Evolutionary conservation across 306 rosid species (phyloP).

Genomic region (Oxytropis ochrocephala): DNA sequence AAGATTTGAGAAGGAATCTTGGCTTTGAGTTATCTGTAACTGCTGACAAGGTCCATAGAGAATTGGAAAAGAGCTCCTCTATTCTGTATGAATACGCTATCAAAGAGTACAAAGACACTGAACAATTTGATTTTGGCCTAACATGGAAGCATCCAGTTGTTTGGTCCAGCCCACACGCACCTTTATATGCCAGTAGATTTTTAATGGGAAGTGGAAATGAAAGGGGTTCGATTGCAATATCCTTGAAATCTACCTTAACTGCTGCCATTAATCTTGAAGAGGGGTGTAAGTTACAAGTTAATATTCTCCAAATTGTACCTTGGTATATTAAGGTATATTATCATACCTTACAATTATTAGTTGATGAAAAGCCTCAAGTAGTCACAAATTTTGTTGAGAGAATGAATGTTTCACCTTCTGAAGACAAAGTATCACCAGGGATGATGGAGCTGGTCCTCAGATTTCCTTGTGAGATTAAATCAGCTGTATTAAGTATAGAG

Average conservation of each 20-base stretch:
- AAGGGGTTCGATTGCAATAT: constrained; percentile 91
- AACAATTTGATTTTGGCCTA: constrained; percentile 72
- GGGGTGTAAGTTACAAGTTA: constrained; percentile 61
- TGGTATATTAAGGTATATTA: constrained; percentile 93
- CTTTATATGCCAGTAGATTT: constrained; percentile 78
- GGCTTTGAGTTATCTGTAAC: constrained; percentile 67
- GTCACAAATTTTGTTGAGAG: constrained; percentile 55
- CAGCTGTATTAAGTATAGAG: constrained; percentile 64
- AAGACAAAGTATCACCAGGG: constrained; percentile 90
- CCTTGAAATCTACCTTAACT: constrained; percentile 55
- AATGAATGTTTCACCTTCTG: constrained; percentile 82
- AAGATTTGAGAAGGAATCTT: constrained; percentile 38
- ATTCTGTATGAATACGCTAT: constrained; percentile 58
- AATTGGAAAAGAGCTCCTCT: constrained; percentile 43
- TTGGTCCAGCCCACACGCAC: constrained; percentile 76
- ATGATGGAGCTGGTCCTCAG: constrained; percentile 68
- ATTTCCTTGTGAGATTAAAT: constrained; percentile 75
- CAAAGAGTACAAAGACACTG: constrained; percentile 35
- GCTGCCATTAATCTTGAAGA: constrained; percentile 30
- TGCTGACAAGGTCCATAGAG: constrained; percentile 57
- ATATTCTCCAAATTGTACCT: constrained; percentile 92
- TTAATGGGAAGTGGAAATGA: constrained; percentile 90
- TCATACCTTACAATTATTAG: constrained; percentile 63
- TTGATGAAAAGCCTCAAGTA: constrained; percentile 49
- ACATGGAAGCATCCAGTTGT: constrained; percentile 68